Conservation (phyloP, 495 filamentous ascomycete genomes). For the Wilcoxina mikolae region DNA sequence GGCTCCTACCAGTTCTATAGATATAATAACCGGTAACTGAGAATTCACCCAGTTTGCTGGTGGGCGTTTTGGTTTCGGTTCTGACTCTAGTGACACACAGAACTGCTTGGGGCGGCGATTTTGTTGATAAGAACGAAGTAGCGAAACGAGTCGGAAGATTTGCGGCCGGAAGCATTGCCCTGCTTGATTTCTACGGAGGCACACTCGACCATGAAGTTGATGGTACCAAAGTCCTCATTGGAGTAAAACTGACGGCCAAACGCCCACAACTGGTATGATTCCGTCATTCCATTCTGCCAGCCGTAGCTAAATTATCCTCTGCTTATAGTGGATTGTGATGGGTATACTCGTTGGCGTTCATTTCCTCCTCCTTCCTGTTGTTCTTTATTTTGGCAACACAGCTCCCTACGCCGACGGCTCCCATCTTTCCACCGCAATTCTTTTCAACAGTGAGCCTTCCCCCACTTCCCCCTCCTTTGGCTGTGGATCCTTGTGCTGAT, state of each 20-base stretch:
- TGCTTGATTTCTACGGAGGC: not conserved
- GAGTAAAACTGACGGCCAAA: not conserved
- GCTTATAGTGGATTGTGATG: constrained; percentile 1
- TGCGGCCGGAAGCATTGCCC: not conserved
- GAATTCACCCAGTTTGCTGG: no score
- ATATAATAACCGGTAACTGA: not conserved
- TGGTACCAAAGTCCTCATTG: not conserved
- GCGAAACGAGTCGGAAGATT: not conserved
- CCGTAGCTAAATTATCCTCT: not conserved
- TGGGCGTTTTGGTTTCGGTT: no score
- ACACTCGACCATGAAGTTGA: not conserved
- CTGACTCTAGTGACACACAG: not conserved
- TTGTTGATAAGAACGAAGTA: not conserved
- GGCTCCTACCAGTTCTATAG: not conserved
- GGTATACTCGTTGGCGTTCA: not conserved
- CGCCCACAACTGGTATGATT: not conserved
- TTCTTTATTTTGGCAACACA: no score
- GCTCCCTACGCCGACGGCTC: no score
- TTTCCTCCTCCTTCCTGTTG: not conserved
- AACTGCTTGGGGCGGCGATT: not conserved
- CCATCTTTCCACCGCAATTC: no score
- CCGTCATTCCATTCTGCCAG: no score
- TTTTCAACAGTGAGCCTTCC: no score
- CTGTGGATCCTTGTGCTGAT: no score
- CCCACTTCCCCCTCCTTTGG: no score